A percentile compares a stretch with the other conserved stretches of the same genome.
phyloP scores from a whole-genome alignment of 495 filamentous ascomycete species.

The Astrothelium macrocarpum region DNA sequence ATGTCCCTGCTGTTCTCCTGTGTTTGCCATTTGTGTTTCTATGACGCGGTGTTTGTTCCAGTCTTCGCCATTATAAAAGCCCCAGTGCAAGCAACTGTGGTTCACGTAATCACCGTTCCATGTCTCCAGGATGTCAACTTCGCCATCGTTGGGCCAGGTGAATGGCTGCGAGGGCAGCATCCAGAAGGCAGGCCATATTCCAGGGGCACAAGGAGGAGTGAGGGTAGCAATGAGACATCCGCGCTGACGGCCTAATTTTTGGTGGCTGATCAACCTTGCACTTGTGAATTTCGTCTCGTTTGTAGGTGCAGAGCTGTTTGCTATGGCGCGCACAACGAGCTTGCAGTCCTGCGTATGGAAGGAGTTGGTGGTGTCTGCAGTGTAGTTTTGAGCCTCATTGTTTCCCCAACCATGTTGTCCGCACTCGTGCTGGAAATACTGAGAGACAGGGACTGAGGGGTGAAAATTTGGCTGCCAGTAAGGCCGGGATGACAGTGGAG shows the following conservation, averaged over 20 bases:
- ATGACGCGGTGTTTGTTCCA: conserved; percentile 36
- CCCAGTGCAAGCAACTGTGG: conserved; percentile 41
- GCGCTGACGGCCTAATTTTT: conserved; percentile 31
- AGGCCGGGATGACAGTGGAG: not conserved
- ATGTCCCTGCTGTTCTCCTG: conserved; percentile 21
- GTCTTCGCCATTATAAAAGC: conserved; percentile 34
- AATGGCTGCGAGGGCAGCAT: conserved; percentile 37
- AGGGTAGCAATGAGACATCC: conserved; percentile 32
- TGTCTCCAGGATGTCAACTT: conserved; percentile 26
- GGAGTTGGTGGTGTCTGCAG: conserved; percentile 25
- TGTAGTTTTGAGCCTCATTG: conserved; percentile 39
- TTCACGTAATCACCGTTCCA: conserved; percentile 32
- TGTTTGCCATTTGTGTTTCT: conserved; percentile 28
- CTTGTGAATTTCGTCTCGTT: conserved; percentile 29
- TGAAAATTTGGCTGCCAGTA: conserved; percentile 35
- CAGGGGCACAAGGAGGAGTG: conserved; percentile 32
- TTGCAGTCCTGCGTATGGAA: conserved; percentile 33
- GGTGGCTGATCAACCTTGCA: conserved; percentile 33
- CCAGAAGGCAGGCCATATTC: conserved; percentile 41
- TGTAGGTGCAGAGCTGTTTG: conserved; percentile 19
- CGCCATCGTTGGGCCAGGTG: conserved; percentile 25
- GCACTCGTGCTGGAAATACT: conserved; percentile 34
- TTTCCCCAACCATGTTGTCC: conserved; percentile 41
- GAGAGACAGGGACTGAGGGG: conserved; percentile 26
- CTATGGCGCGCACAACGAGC: conserved; percentile 35